A percentile compares a stretch with the other conserved stretches of the same genome.
Conservation (phyloP, 805 yeast genomes). For the Saccharomycopsis lassenensis region DNA sequence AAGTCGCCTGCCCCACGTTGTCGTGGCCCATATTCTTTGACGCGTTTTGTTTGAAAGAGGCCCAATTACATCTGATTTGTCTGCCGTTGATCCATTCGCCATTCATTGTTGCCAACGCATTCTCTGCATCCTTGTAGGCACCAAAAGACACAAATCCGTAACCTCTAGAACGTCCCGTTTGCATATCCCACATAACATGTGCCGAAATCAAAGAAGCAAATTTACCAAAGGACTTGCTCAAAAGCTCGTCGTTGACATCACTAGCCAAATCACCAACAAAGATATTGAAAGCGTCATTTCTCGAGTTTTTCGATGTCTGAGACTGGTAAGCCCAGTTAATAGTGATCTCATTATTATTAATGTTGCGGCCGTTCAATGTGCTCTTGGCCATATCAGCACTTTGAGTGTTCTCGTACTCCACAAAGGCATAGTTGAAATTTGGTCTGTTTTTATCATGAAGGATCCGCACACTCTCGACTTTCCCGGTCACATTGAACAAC, state of each 20-base stretch:
- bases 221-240: constrained; percentile 43
- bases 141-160: constrained; percentile 81
- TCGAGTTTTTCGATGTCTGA: constrained; percentile 45
- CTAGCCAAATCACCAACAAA: constrained; percentile 81
- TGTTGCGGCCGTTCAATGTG: constrained; percentile 44
- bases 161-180: constrained; percentile 83
- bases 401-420: constrained; percentile 52
- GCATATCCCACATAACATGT: constrained; percentile 97
- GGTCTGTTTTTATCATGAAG: constrained; percentile 64
- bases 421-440: constrained; percentile 73
- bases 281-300: constrained; percentile 52
- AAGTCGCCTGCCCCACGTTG: no score
- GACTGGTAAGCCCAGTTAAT: constrained; percentile 83
- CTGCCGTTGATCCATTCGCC: constrained; percentile 66
- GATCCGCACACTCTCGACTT: constrained; percentile 55
- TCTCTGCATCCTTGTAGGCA: constrained; percentile 58
- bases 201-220: constrained; percentile 64
- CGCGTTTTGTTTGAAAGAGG: constrained; percentile 52
- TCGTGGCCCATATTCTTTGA: constrained; percentile 20
- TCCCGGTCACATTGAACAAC: constrained; percentile 50
- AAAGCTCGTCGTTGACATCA: constrained; percentile 70
- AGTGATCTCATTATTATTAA: constrained; percentile 45
- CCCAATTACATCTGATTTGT: constrained; percentile 81
- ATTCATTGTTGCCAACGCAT: constrained; percentile 62
- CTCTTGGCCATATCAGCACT: constrained; percentile 55